Conservation (phyloP, 805 yeast species). For the Hanseniaspora taiwanica region DNA sequence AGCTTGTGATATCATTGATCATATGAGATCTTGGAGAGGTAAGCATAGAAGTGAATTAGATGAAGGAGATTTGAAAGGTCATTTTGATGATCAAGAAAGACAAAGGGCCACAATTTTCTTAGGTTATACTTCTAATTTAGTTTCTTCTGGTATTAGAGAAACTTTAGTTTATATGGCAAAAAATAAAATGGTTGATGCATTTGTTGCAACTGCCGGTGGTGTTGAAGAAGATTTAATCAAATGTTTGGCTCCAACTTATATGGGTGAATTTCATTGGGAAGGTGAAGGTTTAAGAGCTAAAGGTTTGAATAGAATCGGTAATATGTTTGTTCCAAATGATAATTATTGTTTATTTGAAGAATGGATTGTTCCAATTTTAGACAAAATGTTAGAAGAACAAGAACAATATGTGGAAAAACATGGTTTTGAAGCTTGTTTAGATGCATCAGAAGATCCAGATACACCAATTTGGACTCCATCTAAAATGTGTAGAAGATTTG, state of each 20-base stretch:
- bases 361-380: slow-evolving; percentile 94
- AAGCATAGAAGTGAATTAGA: slow-evolving; percentile 51
- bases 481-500: slow-evolving; percentile 78
- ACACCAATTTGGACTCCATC: slow-evolving; percentile 84
- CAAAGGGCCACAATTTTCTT: slow-evolving; percentile 85
- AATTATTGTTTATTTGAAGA: slow-evolving; percentile 96
- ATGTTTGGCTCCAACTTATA: slow-evolving; percentile 88
- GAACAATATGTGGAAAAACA: slow-evolving; percentile 43
- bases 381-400: slow-evolving; percentile 79
- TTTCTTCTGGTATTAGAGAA: slow-evolving; percentile 88
- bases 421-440: slow-evolving; percentile 39
- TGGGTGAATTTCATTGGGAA: slow-evolving; percentile 79
- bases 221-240: slow-evolving; percentile 95
- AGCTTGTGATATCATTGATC: slow-evolving; percentile 86
- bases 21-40: slow-evolving; percentile 93
- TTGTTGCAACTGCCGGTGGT: slow-evolving; percentile 97
- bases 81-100: slow-evolving; percentile 60
- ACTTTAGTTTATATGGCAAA: slow-evolving; percentile 82
- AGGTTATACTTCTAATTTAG: slow-evolving; percentile 94
- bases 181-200: slow-evolving; percentile 86
- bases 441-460: slow-evolving; percentile 35
- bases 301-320: slow-evolving; percentile 97
- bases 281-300: slow-evolving; percentile 79
- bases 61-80: slow-evolving; percentile 61
- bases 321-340: slow-evolving; percentile 91